Conservation (phyloP, 2,329 filamentous ascomycete species). For the Cladosporium sp. region DNA sequence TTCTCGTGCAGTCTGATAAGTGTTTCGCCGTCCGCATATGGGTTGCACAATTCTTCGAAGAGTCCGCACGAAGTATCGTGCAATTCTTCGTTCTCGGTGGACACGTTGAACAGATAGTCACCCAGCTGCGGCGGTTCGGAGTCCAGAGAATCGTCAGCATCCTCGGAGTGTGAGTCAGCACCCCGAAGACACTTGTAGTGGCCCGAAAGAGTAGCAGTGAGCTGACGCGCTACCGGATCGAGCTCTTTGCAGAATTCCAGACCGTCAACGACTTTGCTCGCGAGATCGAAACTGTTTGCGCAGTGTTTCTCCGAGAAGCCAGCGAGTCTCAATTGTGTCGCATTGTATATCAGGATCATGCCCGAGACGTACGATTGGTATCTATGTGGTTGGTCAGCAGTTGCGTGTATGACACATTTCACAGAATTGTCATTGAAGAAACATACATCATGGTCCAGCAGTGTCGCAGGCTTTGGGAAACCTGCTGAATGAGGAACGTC, state of each 20-base stretch:
- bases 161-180: not conserved
- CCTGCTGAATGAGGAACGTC: not conserved
- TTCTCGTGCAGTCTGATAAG: not conserved
- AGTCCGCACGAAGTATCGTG: not conserved
- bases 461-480: not conserved
- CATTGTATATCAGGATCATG: slow-evolving; percentile 1
- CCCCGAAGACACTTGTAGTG: not conserved
- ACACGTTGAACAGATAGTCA: not conserved
- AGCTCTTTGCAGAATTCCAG: not conserved
- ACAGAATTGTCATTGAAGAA: not conserved
- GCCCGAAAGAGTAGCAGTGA: not conserved
- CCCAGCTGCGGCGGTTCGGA: not conserved
- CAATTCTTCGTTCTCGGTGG: not conserved
- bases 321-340: not conserved
- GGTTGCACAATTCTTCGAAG: not conserved
- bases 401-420: too few species aligned
- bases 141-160: not conserved
- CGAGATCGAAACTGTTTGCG: not conserved
- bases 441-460: slow-evolving; percentile 8
- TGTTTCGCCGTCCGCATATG: not conserved
- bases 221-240: not conserved
- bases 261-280: not conserved
- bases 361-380: slow-evolving; percentile 9
- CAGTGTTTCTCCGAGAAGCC: not conserved
- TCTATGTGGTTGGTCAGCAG: not conserved